These are phyloP conservation scores for Acanthamoeba culbertsoni DNA, from an alignment of 208 protist species.

Conservation along the genomic window DNA sequence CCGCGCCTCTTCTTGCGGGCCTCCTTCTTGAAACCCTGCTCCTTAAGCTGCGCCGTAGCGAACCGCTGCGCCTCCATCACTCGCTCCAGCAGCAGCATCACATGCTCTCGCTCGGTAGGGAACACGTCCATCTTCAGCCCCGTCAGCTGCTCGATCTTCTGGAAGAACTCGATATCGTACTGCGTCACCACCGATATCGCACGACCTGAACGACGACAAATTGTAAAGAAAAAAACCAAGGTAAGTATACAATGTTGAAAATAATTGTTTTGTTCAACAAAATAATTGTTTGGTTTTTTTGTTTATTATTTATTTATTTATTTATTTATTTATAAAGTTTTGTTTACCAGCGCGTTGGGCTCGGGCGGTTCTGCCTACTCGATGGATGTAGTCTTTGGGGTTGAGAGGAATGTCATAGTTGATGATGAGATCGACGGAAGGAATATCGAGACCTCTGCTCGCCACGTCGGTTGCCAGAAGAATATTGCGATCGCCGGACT, in stretches of 20 bases:
- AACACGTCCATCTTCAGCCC: slow-evolving; percentile 85
- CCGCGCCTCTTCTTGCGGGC: background rate
- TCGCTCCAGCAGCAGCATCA: slow-evolving; percentile 78
- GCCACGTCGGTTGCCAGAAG: slow-evolving; percentile 88
- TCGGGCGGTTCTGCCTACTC: slow-evolving; percentile 95
- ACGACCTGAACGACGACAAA: slow-evolving; percentile 79
- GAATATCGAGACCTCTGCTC: slow-evolving; percentile 96
- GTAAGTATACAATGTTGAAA: background rate
- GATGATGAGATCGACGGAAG: slow-evolving; percentile 93
- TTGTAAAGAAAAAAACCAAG: slow-evolving; percentile 25
- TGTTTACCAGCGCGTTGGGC: slow-evolving; percentile 84
- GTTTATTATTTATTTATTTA: no score
- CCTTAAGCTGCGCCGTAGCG: slow-evolving; percentile 19
- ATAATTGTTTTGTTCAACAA: no score
- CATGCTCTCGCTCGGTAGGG: slow-evolving; percentile 69
- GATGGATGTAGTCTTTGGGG: slow-evolving; percentile 96
- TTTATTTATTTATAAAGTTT: no score
- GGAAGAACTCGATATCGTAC: slow-evolving; percentile 98
- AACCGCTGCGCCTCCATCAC: slow-evolving; percentile 77
- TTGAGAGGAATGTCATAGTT: slow-evolving; percentile 97
- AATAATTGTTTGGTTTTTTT: no score
- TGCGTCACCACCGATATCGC: slow-evolving; percentile 97
- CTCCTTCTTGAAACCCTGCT: background rate
- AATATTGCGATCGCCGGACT: slow-evolving; percentile 71
- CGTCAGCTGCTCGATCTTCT: slow-evolving; percentile 96